phyloP scores from a whole-genome alignment of 306 rosid genomes.

The Aeschynomene evenia region DNA sequence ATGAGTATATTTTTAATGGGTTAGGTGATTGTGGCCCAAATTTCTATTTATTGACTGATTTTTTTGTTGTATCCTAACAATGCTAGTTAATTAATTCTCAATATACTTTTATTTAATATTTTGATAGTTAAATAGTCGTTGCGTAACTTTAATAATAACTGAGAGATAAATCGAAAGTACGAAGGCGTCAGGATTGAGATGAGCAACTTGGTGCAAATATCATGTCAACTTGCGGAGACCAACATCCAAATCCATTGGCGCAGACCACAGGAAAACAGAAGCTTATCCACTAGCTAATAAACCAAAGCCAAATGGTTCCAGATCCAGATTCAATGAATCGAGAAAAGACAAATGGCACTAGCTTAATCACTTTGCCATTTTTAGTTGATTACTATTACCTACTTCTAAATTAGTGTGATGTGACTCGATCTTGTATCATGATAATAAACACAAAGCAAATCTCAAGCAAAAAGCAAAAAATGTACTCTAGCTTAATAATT shows the following conservation, averaged over 20 bases:
- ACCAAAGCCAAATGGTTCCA: background rate
- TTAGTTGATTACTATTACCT: background rate
- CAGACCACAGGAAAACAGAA: no score
- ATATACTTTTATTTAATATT: no score
- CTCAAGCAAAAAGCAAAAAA: background rate
- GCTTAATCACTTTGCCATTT: background rate
- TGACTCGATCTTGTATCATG: background rate
- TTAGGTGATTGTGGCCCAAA: no score
- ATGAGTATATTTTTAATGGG: no score
- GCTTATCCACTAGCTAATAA: background rate
- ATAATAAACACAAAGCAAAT: no score
- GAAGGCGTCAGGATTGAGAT: background rate
- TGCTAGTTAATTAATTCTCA: no score
- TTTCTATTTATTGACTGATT: no score
- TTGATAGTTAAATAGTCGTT: no score
- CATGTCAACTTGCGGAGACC: background rate
- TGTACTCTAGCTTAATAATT: background rate
- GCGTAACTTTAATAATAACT: no score
- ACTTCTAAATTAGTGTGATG: background rate
- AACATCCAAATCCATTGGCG: background rate
- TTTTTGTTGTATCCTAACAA: no score
- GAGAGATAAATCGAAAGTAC: no score
- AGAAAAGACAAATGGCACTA: background rate
- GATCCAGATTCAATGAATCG: background rate
- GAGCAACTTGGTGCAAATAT: background rate